Evolutionary conservation across 2,329 filamentous ascomycete genomes (phyloP).

Genomic region (Aureobasidium namibiae): DNA sequence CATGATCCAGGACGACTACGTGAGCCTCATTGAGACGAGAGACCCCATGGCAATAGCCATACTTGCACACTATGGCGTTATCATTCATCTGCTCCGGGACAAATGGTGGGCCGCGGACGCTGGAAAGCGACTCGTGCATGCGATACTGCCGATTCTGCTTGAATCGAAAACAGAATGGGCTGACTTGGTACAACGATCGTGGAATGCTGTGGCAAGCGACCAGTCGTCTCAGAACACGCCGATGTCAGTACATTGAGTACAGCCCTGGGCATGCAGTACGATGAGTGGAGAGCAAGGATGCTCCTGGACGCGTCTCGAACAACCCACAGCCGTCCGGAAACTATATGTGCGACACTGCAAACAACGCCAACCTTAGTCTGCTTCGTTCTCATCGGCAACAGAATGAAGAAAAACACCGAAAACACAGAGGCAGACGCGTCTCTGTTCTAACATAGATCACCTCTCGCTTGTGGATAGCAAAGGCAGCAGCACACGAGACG

Average conservation of each 20-base stretch:
- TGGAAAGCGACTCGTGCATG: not conserved
- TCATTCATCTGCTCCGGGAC: not conserved
- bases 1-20: not conserved
- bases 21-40: not conserved
- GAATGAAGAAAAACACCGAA: too few species aligned
- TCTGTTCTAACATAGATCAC: too few species aligned
- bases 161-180: not conserved
- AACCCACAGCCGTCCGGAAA: too few species aligned
- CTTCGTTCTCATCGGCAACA: too few species aligned
- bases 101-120: conserved; percentile 7
- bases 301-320: not conserved
- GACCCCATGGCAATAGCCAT: not conserved
- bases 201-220: not conserved
- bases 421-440: too few species aligned
- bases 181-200: not conserved
- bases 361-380: too few species aligned
- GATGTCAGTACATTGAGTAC: not conserved
- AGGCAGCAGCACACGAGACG: too few species aligned
- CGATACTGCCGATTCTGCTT: not conserved
- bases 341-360: too few species aligned
- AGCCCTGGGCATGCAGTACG: too few species aligned
- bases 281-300: not conserved
- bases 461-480: too few species aligned
- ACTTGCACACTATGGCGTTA: conserved; percentile 1
- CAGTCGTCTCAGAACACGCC: not conserved